Base-by-base conservation (phyloP, 371 early-diverging fungal genomes). In the Mortierella sp. region DNA sequence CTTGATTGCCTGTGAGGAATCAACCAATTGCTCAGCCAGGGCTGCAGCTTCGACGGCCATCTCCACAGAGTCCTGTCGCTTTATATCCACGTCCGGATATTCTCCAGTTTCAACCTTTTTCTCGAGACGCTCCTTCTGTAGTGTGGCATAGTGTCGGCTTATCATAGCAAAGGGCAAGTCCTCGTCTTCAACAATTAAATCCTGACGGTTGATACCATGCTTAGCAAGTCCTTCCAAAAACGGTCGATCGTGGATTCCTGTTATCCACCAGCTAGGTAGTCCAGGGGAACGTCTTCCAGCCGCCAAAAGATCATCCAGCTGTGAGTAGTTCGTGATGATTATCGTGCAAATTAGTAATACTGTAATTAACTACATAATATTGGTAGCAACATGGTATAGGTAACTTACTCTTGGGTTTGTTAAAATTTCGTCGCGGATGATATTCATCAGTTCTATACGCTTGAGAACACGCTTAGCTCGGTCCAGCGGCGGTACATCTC, bases 381-480 rank as follows among this genome's bases (percentile, higher is more conserved):
- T 31, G 29, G 13, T n/a, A 3, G 29, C 1, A 5, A 26, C 15
- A 55, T 5, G 23, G n/a, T 29, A 54, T 17, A 29, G 3, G 28
- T 28, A 55, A 60, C 60, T 28, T 72, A 78, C 79, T 49, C 49
- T 83, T 40, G 90, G 89, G 56, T 89, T 76, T 0, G 84, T 78
- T 45, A 95, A 68, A 31, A 94, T 68, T 32, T 89, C 83, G 63
- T 89, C 88, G 32, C 96, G 87, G 26, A 95, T 86, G 4, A 77
- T 84, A 35, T 90, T 88, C 90, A 96, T 89, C 42, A 90, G 86
- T n/a, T 86, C 91, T 19, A 95, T 84, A 22, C 94, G 89, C 61
- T 91, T 93, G 5, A 94, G 62, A 5, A 94, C 80, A 74, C 92
- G 90, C 64, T 91, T 88, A 13, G 94, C 94, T 49, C 89, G 88